Evolutionary conservation across 169 alveolate genomes (phyloP), one percentile per base, ranked within the genome.

Genomic region (Eimeria sp.): DNA sequence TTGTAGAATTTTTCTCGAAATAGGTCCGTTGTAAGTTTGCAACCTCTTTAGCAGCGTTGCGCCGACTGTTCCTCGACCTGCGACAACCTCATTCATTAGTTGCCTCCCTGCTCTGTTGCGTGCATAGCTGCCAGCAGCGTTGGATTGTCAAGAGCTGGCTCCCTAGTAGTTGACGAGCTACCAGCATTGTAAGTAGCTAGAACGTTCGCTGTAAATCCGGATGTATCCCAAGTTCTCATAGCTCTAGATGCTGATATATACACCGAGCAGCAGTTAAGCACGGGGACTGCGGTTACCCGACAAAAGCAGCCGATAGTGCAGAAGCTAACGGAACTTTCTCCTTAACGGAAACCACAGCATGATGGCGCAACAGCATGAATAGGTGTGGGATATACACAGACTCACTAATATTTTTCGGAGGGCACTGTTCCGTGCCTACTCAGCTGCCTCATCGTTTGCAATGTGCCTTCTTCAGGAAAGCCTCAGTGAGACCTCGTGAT

Each of bases 61-160:
- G 33, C 56, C n/a, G 14, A 40, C 33, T 2, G 18, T 3, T 74
- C 2, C 40, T 30, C 16, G 18, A 18, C 16, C 16, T 30, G 54
- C 37, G 2, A 71, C 27, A 52, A 49, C 49, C 52, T 68, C 0
- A 9, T 68, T 68, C 46, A 68, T 68, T 46, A 14, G 16, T 0
- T 74, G 56, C 30, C 23, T 0, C 83, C 33, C 58, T 10, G 10
- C 23, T 46, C 49, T 52, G 60, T 60, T 83, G 90, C 37, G 56
- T 60, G 49, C 76, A 58, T 23, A 83, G 90, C 46, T 30, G 58
- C 58, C 40, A 83, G 77, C 90, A 58, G 60, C 54, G 10, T 0
- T 40, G 68, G 54, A 33, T 56, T 83, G 77, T 40, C 90, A 60
- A 56, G 58, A 33, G 49, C 76, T 37, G 54, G 90, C 77, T 83